A percentile compares a stretch with the other conserved stretches of the same genome.
Evolutionary conservation across 2,329 filamentous ascomycete genomes (phyloP).

Genomic region (Sporothrix dimorphospora): DNA sequence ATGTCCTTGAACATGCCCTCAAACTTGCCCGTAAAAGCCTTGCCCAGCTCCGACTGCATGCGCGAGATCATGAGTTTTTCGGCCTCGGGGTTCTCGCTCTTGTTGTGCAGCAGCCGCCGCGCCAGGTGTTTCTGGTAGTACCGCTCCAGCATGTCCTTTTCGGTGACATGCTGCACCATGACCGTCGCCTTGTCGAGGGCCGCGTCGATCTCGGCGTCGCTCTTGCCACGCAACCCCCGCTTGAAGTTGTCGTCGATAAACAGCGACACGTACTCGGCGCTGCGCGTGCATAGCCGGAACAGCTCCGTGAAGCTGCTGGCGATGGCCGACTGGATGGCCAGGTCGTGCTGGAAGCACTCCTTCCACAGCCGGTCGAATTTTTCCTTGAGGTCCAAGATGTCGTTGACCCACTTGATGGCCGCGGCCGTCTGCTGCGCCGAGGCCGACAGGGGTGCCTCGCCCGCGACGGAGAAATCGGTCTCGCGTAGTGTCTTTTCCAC

Average conservation of each 20-base stretch:
- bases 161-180: constrained; percentile 82
- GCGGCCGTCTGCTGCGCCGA: constrained; percentile 81
- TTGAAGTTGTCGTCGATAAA: constrained; percentile 98
- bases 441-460: constrained; percentile 52
- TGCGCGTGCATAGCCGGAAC: constrained; percentile 85
- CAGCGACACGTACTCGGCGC: constrained; percentile 89
- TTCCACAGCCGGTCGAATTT: constrained; percentile 84
- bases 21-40: constrained; percentile 88
- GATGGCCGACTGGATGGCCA: constrained; percentile 77
- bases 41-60: constrained; percentile 96
- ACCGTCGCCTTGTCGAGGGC: constrained; percentile 89
- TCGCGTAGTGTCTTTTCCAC: constrained; percentile 72
- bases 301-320: constrained; percentile 89
- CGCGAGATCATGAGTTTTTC: constrained; percentile 95
- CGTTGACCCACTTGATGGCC: constrained; percentile 93
- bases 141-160: constrained; percentile 92
- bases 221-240: constrained; percentile 90
- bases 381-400: constrained; percentile 81
- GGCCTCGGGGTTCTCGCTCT: constrained; percentile 86
- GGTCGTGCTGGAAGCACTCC: constrained; percentile 73
- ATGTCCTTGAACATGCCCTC: constrained; percentile 99
- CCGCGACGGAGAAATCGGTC: constrained; percentile 54
- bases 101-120: constrained; percentile 81
- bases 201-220: constrained; percentile 80
- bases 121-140: constrained; percentile 99